Evolutionary conservation across 2,329 filamentous ascomycete species (phyloP).

Genomic region (Xylaria digitata): DNA sequence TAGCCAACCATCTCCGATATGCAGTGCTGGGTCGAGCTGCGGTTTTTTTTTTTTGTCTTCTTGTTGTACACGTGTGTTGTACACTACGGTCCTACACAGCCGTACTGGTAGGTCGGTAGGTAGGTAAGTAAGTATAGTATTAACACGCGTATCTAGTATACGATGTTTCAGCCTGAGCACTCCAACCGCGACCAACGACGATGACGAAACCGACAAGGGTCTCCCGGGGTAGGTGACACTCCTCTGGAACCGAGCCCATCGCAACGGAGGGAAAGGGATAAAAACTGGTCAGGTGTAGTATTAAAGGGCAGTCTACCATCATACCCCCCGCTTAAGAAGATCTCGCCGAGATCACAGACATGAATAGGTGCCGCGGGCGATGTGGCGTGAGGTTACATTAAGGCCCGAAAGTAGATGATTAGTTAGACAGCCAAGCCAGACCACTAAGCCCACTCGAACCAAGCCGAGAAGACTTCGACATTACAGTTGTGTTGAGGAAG

Average conservation of each 20-base stretch:
- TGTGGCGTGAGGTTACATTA: background rate
- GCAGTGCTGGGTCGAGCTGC: slow-evolving; percentile 21
- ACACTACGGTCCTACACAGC: background rate
- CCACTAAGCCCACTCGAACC: slow-evolving; percentile 5
- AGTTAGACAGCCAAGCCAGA: slow-evolving; percentile 13
- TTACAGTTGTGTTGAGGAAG: slow-evolving; percentile 3
- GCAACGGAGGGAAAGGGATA: background rate
- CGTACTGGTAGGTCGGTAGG: background rate
- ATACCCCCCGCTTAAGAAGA: slow-evolving; percentile 4
- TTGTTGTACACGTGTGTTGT: background rate
- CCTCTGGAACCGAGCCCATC: slow-evolving; percentile 9
- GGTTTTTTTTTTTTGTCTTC: background rate
- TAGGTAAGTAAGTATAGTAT: background rate
- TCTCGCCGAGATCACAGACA: slow-evolving; percentile 5
- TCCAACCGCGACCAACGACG: slow-evolving; percentile 12
- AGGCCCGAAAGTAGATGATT: slow-evolving; percentile 1
- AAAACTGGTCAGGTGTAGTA: background rate
- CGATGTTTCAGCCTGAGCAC: slow-evolving; percentile 33
- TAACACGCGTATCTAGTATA: background rate
- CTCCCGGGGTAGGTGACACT: slow-evolving; percentile 1
- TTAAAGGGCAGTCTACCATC: background rate
- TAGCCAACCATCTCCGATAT: slow-evolving; percentile 24
- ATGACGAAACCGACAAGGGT: slow-evolving; percentile 4
- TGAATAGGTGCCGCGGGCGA: slow-evolving; percentile 5
- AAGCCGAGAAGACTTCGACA: background rate